A percentile compares a stretch with the other conserved stretches of the same genome.
phyloP scores from a whole-genome alignment of 768 basidiomycete genomes.

The Naganishia kalamii region DNA sequence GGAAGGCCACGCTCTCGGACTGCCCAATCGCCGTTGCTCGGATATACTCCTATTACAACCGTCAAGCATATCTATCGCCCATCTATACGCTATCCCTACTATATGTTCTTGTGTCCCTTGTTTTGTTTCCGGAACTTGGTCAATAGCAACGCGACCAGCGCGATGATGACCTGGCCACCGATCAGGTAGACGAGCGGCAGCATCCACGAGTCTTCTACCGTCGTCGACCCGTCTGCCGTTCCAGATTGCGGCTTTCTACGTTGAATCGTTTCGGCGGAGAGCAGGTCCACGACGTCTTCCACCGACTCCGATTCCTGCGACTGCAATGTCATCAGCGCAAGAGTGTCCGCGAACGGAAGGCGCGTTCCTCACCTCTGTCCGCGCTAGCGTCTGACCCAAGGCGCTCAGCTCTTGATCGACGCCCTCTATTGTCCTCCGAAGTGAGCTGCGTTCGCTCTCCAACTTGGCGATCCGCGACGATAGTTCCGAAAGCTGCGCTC shows the following conservation, averaged over 20 bases:
- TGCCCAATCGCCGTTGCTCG: too few species aligned
- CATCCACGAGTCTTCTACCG: background rate
- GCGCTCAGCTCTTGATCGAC: constrained; percentile 13
- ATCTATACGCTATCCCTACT: background rate
- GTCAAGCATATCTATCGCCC: too few species aligned
- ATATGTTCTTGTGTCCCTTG: constrained; percentile 13
- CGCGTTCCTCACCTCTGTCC: constrained; percentile 10
- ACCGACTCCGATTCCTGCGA: background rate
- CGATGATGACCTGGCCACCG: background rate
- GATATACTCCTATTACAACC: too few species aligned
- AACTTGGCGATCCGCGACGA: constrained; percentile 10
- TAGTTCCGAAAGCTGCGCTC: constrained; percentile 12
- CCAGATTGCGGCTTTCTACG: background rate
- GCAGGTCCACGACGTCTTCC: background rate
- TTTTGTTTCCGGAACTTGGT: background rate
- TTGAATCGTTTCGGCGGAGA: background rate
- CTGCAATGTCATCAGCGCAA: background rate
- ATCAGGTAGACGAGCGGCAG: constrained; percentile 14
- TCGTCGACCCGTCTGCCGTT: too few species aligned
- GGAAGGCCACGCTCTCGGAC: too few species aligned
- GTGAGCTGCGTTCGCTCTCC: constrained; percentile 15
- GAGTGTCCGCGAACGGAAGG: background rate
- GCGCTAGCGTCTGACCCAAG: constrained; percentile 13
- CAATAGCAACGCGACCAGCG: background rate
- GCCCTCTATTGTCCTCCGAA: constrained; percentile 17